Percentiles rank a stretch among this genome's conserved stretches.
These are phyloP conservation scores for Ascochyta pisi DNA, from an alignment of 2,329 filamentous ascomycete genomes.

Conservation along the genomic window DNA sequence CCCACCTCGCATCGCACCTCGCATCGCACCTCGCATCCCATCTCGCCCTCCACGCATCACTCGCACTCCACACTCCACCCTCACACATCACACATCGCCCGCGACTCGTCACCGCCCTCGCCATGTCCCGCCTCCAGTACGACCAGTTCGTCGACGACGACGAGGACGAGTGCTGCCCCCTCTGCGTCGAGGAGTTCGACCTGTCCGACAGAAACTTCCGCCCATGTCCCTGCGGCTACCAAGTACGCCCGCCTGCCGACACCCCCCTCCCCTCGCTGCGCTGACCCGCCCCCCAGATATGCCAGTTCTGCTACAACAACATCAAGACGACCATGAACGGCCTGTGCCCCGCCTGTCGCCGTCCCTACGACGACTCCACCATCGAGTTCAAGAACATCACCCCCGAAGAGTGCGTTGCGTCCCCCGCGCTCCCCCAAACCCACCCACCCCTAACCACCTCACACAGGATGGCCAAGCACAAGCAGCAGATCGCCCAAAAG, in stretches of 20 bases:
- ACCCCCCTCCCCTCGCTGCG: conserved; percentile 18
- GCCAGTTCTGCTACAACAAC: conserved; percentile 99
- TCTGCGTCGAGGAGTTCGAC: conserved; percentile 99
- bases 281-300: conserved; percentile 66
- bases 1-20: conserved; percentile 31
- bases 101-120: conserved; percentile 20
- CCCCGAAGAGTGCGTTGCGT: conserved; percentile 89
- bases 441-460: conserved; percentile 31
- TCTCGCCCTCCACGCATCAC: not conserved
- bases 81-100: conserved; percentile 18
- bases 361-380: conserved; percentile 94
- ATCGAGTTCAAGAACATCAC: conserved; percentile 97
- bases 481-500: conserved; percentile 77
- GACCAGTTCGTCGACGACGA: conserved; percentile 64
- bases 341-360: conserved; percentile 93
- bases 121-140: conserved; percentile 58
- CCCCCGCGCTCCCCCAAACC: conserved; percentile 12
- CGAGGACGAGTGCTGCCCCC: conserved; percentile 72
- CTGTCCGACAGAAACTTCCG: conserved; percentile 96
- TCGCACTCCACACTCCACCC: conserved; percentile 28
- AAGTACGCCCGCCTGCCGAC: conserved; percentile 66
- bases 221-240: conserved; percentile 96
- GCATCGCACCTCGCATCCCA: conserved; percentile 12
- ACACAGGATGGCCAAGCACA: conserved; percentile 73
- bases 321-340: conserved; percentile 98